Evolutionary conservation across 768 basidiomycete genomes (phyloP), one percentile per base, ranked within the genome.

Genomic region (Lyophyllum semitale): DNA sequence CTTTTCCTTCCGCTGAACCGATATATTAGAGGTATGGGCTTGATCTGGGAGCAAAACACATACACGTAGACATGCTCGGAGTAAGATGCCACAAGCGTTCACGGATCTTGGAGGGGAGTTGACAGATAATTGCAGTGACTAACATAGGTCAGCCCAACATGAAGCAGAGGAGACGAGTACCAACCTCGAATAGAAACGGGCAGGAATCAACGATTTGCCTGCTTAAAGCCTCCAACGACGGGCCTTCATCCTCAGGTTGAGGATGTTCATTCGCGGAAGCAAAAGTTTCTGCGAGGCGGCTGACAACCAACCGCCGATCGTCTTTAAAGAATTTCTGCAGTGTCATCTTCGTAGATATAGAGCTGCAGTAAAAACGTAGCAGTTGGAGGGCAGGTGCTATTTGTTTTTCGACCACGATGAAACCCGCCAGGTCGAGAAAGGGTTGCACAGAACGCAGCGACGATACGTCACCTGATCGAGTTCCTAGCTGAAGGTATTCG

Each of bases 171-270:
- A 22, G 40, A 32, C 12, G 17, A 12, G 18, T 46, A 63, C 78
- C 50, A 48, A 83, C 83, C 67, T 82, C 78, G 30, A 86, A 70
- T 20, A 82, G 58, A 37, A 71, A 72, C 6, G 79, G 72, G 37
- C 73, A 77, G 8, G 82, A 78, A 55, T 85, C 83, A 3, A 81
- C 72, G 33, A 81, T 67, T 58, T 80, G 79, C 57, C 73, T 74
- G 35, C 73, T 77, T 43, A 83, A 61, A 25, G 69, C 62, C n/a
- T 64, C 51, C 44, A 75, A 57, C 55, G 75, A 65, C 25, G 58
- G 48, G 2, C 67, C 67, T 18, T 65, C 66, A 18, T 63, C 59
- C 17, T 60, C 57, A 8, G 58, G 63, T 44, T 71, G 65, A 43
- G 63, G 23, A 7, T 64, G 66, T 29, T 66, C 59, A 41, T 75